Conservation (phyloP, 164 flowering plant genomes). For the Annona cherimola region DNA sequence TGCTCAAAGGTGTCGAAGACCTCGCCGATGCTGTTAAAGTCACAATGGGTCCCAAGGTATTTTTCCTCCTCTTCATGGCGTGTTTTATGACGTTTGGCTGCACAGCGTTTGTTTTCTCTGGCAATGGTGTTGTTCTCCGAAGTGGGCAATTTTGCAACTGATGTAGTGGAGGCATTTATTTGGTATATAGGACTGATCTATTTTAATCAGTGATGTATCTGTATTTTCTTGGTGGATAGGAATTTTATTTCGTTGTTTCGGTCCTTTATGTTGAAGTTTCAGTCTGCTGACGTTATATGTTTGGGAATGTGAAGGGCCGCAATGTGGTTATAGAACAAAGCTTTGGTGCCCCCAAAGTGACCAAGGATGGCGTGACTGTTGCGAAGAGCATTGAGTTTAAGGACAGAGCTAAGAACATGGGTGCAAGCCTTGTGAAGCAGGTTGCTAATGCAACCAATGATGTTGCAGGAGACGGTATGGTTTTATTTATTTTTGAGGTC, state of each 20-base stretch:
- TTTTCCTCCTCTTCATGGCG: background rate
- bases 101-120: background rate
- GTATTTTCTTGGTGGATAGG: background rate
- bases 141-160: background rate
- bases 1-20: constrained; percentile 95
- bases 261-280: background rate
- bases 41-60: constrained; percentile 98
- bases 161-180: background rate
- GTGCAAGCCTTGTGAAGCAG: constrained; percentile 97
- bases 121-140: background rate
- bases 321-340: constrained; percentile 88
- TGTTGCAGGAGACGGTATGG: constrained; percentile 90
- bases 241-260: background rate
- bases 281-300: background rate
- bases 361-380: constrained; percentile 97
- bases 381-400: constrained; percentile 93
- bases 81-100: background rate
- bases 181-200: background rate
- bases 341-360: constrained; percentile 91
- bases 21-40: constrained; percentile 95
- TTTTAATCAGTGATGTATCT: background rate
- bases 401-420: constrained; percentile 81
- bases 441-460: constrained; percentile 98
- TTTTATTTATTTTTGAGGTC: background rate
- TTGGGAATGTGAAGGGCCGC: constrained; percentile 54